Percentiles rank a stretch among this genome's conserved stretches.
These are phyloP conservation scores for Camelina neglecta DNA, from an alignment of 345 rosid species.

Conservation along the genomic window DNA sequence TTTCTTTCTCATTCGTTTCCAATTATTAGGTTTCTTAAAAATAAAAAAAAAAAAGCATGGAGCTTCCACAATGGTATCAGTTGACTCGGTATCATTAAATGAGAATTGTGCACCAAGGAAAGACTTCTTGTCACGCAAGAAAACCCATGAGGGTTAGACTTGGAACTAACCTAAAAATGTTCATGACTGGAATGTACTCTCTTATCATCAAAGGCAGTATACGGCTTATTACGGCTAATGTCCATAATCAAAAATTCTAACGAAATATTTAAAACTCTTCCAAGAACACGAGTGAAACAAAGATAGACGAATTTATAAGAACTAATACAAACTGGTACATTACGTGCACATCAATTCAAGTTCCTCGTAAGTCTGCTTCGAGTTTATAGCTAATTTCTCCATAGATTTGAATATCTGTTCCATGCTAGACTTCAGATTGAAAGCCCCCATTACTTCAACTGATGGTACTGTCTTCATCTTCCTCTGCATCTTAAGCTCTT, in stretches of 20 bases:
- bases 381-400: slow-evolving; percentile 37
- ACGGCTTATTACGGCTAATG: no score
- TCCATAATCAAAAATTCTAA: background rate
- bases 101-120: background rate
- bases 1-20: background rate
- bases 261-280: background rate
- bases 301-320: background rate
- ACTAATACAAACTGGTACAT: background rate
- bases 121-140: slow-evolving; percentile 1
- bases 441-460: slow-evolving; percentile 11
- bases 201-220: background rate
- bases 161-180: background rate
- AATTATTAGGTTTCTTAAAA: background rate
- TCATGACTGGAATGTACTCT: background rate
- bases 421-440: slow-evolving; percentile 34
- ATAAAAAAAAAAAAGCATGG: background rate
- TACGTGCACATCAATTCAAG: slow-evolving; percentile 34
- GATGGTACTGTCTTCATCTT: slow-evolving; percentile 29
- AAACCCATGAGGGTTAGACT: background rate
- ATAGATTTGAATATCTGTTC: slow-evolving; percentile 37
- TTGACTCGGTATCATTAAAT: background rate
- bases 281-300: background rate
- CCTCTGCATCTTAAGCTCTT: slow-evolving; percentile 38
- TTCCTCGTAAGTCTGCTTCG: slow-evolving; percentile 35
- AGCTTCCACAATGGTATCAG: background rate